These are phyloP conservation scores for Rhodamnia argentea DNA, from an alignment of 345 rosid species.

Conservation along the genomic window DNA sequence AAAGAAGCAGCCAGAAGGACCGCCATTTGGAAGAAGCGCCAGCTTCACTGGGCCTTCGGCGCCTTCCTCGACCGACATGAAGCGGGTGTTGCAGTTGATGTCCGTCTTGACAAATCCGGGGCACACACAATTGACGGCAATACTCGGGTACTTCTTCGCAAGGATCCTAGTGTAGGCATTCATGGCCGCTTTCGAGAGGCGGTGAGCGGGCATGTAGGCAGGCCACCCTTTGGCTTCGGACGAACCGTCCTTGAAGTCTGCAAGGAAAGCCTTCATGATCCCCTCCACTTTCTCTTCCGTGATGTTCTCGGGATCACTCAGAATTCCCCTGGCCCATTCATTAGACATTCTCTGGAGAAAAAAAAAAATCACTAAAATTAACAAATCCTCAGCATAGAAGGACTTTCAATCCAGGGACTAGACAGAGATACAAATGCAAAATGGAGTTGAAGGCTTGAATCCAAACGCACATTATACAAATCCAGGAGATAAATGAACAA, in stretches of 20 bases:
- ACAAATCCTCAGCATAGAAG: background rate
- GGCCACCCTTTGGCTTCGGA: background rate
- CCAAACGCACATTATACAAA: background rate
- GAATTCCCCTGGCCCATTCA: slow-evolving; percentile 4
- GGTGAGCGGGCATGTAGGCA: slow-evolving; percentile 16
- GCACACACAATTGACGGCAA: slow-evolving; percentile 33
- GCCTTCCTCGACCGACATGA: slow-evolving; percentile 26
- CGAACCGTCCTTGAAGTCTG: background rate
- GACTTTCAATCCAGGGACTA: background rate
- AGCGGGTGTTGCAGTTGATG: slow-evolving; percentile 18
- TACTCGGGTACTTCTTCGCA: slow-evolving; percentile 21
- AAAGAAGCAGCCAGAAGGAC: slow-evolving; percentile 40
- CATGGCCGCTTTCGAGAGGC: slow-evolving; percentile 30
- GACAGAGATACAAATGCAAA: background rate
- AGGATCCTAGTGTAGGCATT: slow-evolving; percentile 34
- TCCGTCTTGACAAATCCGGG: slow-evolving; percentile 48
- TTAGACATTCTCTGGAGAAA: background rate
- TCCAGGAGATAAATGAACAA: background rate
- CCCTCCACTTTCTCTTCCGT: background rate
- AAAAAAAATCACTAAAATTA: background rate
- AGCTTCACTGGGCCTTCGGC: slow-evolving; percentile 24
- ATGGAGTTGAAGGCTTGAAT: background rate
- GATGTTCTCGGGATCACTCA: slow-evolving; percentile 3
- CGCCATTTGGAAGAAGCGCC: slow-evolving; percentile 25
- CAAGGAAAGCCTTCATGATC: background rate